phyloP scores from a whole-genome alignment of 768 basidiomycete species.

The Leccinum subtestaceum region DNA sequence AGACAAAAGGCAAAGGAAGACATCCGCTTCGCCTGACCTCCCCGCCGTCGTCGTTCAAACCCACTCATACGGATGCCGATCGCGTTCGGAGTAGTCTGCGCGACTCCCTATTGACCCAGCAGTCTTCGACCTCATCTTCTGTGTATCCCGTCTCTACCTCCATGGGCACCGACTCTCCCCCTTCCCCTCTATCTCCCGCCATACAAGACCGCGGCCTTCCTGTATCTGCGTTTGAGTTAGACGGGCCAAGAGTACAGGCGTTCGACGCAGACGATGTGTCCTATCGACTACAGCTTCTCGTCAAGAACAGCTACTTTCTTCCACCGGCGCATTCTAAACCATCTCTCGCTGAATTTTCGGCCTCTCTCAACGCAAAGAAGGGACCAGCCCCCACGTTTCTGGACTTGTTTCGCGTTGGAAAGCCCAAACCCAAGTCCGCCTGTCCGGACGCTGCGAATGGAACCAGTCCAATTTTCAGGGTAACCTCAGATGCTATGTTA shows the following conservation, averaged over 20 bases:
- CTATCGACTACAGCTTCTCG: conserved; percentile 77
- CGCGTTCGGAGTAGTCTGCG: conserved; percentile 54
- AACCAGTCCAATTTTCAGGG: conserved; percentile 50
- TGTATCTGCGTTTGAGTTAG: conserved; percentile 47
- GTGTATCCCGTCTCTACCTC: conserved; percentile 74
- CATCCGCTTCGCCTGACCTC: conserved; percentile 36
- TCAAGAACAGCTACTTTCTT: conserved; percentile 86
- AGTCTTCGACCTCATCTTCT: conserved; percentile 71
- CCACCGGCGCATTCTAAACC: conserved; percentile 88
- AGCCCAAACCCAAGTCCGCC: conserved; percentile 61
- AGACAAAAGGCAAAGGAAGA: conserved; percentile 37
- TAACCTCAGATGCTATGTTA: conserved; percentile 64
- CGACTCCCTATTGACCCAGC: conserved; percentile 55
- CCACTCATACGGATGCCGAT: conserved; percentile 25
- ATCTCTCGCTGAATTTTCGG: conserved; percentile 59
- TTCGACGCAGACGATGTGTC: conserved; percentile 77
- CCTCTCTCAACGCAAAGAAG: conserved; percentile 40
- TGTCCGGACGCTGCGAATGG: conserved; percentile 44
- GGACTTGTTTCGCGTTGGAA: conserved; percentile 69
- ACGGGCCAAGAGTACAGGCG: conserved; percentile 47
- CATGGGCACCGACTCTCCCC: conserved; percentile 60
- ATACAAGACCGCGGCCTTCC: conserved; percentile 41
- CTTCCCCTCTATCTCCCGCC: conserved; percentile 59
- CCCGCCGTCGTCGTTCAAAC: conserved; percentile 34
- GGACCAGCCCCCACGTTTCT: conserved; percentile 52